phyloP scores from a whole-genome alignment of 768 basidiomycete species.

The Rubroboletus satanas region DNA sequence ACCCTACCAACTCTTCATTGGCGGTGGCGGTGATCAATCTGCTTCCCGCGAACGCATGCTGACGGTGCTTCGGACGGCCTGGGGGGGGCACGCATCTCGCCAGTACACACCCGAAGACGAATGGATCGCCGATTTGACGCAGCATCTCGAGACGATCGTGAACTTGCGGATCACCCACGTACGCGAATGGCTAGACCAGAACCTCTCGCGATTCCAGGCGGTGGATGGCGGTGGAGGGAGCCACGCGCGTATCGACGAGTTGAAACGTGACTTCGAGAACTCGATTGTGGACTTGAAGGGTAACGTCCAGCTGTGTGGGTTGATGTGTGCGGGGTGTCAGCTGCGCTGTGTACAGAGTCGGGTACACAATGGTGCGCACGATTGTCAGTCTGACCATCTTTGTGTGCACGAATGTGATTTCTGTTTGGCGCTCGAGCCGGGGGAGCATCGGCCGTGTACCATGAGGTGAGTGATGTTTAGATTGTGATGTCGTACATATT shows the following conservation, averaged over 20 bases:
- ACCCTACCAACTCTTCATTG: conserved; percentile 34
- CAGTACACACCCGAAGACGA: conserved; percentile 22
- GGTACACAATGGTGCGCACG: conserved; percentile 44
- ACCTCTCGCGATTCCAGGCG: conserved; percentile 44
- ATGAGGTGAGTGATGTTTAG: conserved; percentile 38
- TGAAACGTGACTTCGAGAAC: conserved; percentile 43
- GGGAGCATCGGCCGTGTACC: conserved; percentile 37
- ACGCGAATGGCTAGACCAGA: conserved; percentile 47
- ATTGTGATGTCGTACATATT: not conserved
- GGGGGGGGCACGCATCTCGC: conserved; percentile 18
- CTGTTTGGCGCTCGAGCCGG: conserved; percentile 28
- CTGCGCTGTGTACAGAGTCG: conserved; percentile 45
- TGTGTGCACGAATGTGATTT: conserved; percentile 46
- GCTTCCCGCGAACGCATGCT: conserved; percentile 14
- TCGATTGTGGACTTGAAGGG: conserved; percentile 43
- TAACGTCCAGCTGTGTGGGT: conserved; percentile 46
- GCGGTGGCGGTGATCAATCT: conserved; percentile 14
- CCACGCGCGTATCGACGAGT: conserved; percentile 42
- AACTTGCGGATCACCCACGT: conserved; percentile 47
- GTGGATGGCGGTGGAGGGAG: conserved; percentile 2
- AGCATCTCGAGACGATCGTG: conserved; percentile 38
- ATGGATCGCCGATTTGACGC: conserved; percentile 40
- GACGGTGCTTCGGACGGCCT: conserved; percentile 13
- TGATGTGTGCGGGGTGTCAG: conserved; percentile 46
- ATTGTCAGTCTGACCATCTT: conserved; percentile 48